Conservation (phyloP, 345 rosid species). For the Adansonia digitata region DNA sequence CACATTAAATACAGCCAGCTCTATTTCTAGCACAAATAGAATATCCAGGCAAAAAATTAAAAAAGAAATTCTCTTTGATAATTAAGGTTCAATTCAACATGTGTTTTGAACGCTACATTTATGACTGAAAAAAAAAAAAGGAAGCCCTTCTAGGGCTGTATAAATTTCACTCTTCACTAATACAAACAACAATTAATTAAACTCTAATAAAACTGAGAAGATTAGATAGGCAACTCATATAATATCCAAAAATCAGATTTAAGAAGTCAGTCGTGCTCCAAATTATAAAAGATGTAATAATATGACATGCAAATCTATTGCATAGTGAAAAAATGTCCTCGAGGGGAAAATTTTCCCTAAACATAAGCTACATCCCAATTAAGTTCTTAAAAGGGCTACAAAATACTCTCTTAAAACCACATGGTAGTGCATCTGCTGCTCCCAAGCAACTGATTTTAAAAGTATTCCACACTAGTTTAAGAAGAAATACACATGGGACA, state of each 20-base stretch:
- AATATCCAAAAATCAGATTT: background rate
- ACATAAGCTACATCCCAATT: background rate
- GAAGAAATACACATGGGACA: constrained; percentile 1
- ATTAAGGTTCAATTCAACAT: background rate
- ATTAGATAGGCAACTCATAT: too few relatives aligned
- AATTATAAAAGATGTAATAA: background rate
- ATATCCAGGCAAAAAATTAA: too few relatives aligned
- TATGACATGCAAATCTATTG: background rate
- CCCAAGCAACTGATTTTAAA: background rate
- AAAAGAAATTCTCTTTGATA: background rate
- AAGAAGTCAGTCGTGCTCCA: background rate
- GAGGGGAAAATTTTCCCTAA: background rate
- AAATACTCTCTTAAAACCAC: constrained; percentile 9
- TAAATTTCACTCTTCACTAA: too few relatives aligned
- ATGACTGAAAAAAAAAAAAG: too few relatives aligned
- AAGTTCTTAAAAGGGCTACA: background rate
- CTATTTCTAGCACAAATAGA: background rate
- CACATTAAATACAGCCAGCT: too few relatives aligned
- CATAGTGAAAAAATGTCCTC: background rate
- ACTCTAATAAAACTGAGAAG: too few relatives aligned
- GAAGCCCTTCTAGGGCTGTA: too few relatives aligned
- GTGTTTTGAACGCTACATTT: too few relatives aligned
- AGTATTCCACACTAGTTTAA: background rate
- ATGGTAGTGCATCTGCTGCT: background rate
- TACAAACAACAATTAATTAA: too few relatives aligned